Evolutionary conservation across 2,329 filamentous ascomycete species (phyloP), one percentile per base, ranked within the genome.

Genomic region (Claviceps quebecensis): DNA sequence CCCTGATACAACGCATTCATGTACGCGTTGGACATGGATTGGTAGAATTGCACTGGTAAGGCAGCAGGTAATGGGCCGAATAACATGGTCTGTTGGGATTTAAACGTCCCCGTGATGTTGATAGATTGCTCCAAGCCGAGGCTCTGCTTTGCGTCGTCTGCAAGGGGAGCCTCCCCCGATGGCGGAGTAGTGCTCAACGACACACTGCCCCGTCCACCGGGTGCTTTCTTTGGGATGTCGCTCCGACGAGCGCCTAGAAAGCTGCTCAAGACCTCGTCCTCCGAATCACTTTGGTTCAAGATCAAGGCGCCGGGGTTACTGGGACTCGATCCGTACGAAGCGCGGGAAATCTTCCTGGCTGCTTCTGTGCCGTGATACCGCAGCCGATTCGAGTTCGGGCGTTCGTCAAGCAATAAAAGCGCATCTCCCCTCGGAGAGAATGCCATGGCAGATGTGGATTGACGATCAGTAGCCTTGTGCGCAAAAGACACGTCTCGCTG

Each of bases 401-500:
- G 69, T 61, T 83, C 77, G 56, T 84, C 80, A 0, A 84, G 68
- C 29, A 83, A 73, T 72, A 81, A 77, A 37, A 82, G 64, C 0
- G 77, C 72, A 40, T 83, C 78, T 11, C 80, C 80, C 5, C 66
- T 67, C 0, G 80, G 68, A 0, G 79, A 82, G 54, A 84, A 82
- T 1, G 76, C 70, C 62, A 83, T 72, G 34, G 72, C 76, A 0
- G 80, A 83, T 3, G 81, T 73, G 1, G 80, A 72, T 49, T 80
- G 75, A 17, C 78, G 74, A 59, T 85, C 80, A 47, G 84, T 75
- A 16, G 78, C 73, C 57, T 78, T 78, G 3, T 76, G 77, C 0
- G 80, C 78, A 64, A 77, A 84, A 0, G 78, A 76, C 19, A 84
- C 71, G 60, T 86, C 81, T 55, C 77, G 82, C 59, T 85, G 82